These are phyloP conservation scores for Sanguinoderma infundibulare DNA, from an alignment of 1,284 basidiomycete species.

Conservation along the genomic window DNA sequence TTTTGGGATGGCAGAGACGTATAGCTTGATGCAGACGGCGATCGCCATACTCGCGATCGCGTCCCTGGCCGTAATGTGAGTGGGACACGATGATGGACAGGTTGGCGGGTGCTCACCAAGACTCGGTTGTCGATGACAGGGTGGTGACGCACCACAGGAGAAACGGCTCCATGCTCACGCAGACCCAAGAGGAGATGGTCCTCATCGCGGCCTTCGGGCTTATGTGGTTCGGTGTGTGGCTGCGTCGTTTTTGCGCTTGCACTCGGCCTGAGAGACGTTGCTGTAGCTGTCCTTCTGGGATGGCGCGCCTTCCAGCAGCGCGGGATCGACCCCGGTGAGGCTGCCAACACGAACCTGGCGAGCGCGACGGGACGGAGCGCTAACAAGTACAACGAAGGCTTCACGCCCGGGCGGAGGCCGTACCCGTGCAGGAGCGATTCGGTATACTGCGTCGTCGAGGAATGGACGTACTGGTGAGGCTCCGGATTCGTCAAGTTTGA, in stretches of 20 bases:
- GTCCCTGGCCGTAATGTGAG: slow-evolving; percentile 67
- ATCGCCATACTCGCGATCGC: slow-evolving; percentile 69
- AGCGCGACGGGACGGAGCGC: slow-evolving; percentile 18
- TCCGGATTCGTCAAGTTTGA: not conserved
- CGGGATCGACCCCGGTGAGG: slow-evolving; percentile 17
- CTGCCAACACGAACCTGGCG: slow-evolving; percentile 17
- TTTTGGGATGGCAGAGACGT: slow-evolving; percentile 50
- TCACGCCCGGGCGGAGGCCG: slow-evolving; percentile 40
- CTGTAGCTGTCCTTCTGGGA: slow-evolving; percentile 38
- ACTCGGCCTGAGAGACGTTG: not conserved
- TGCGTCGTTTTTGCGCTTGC: not conserved
- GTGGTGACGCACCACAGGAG: slow-evolving; percentile 67
- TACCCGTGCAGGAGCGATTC: slow-evolving; percentile 64
- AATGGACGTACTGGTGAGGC: slow-evolving; percentile 64
- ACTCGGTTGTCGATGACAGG: slow-evolving; percentile 40
- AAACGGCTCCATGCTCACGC: slow-evolving; percentile 59
- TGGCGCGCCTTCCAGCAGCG: slow-evolving; percentile 32
- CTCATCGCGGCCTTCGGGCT: slow-evolving; percentile 71
- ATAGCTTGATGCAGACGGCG: slow-evolving; percentile 73
- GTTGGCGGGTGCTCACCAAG: slow-evolving; percentile 7
- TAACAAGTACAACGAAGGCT: slow-evolving; percentile 32
- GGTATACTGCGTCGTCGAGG: slow-evolving; percentile 71
- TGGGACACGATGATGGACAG: slow-evolving; percentile 6
- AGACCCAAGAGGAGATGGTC: slow-evolving; percentile 71
- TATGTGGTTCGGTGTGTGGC: slow-evolving; percentile 69